Percentiles rank a stretch among this genome's conserved stretches.
phyloP scores from a whole-genome alignment of 2,329 filamentous ascomycete species.

The Fusarium chuoi region DNA sequence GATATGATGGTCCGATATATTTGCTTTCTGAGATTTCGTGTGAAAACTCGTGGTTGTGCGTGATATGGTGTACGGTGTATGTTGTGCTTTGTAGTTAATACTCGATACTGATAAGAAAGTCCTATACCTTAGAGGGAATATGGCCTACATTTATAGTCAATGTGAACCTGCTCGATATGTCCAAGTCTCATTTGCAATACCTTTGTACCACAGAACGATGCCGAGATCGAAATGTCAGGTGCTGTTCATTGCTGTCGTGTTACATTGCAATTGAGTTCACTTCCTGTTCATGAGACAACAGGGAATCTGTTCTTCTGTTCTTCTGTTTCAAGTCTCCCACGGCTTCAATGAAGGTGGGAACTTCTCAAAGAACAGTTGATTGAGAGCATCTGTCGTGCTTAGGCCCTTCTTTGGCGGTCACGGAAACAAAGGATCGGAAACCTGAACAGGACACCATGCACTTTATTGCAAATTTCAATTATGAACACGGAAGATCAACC shows the following conservation, averaged over 20 bases:
- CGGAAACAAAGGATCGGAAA: neutral
- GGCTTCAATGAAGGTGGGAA: rapidly evolving
- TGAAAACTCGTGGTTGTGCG: rapidly evolving
- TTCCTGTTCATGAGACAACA: rapidly evolving
- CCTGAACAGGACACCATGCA: rapidly evolving
- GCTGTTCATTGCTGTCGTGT: rapidly evolving
- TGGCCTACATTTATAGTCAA: neutral
- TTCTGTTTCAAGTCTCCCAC: neutral
- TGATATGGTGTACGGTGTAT: neutral
- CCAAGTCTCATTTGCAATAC: neutral
- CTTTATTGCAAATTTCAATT: rapidly evolving
- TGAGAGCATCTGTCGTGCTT: rapidly evolving
- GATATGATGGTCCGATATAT: neutral
- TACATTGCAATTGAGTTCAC: rapidly evolving
- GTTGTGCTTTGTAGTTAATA: rapidly evolving
- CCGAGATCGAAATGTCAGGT: neutral
- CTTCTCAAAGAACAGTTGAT: neutral
- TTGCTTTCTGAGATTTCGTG: rapidly evolving
- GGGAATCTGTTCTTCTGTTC: neutral
- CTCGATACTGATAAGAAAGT: rapidly evolving
- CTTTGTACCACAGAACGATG: neutral
- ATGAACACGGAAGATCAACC: neutral
- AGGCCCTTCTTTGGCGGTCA: rapidly evolving
- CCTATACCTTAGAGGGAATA: rapidly evolving
- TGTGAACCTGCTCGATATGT: neutral